phyloP scores from a whole-genome alignment of 805 yeast genomes.

The Candida boleticola region DNA sequence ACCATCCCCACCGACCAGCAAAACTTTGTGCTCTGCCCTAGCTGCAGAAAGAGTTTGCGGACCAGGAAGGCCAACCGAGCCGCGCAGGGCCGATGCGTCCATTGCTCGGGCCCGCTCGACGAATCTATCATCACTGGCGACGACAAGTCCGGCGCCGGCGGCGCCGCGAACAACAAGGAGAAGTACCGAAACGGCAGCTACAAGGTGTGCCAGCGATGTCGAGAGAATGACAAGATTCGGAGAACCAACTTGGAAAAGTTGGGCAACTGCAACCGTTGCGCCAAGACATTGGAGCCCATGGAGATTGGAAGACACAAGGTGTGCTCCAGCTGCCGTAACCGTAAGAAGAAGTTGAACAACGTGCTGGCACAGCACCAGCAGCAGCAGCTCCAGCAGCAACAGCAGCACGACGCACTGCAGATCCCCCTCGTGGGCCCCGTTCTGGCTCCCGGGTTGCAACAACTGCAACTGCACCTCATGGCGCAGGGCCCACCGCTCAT shows the following conservation, averaged over 20 bases:
- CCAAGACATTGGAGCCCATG: constrained; percentile 42
- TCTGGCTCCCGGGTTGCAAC: neutral
- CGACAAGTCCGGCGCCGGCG: constrained; percentile 11
- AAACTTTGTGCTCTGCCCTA: constrained; percentile 58
- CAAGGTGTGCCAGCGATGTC: constrained; percentile 66
- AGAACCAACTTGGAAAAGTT: constrained; percentile 53
- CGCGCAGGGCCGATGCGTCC: constrained; percentile 65
- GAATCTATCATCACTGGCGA: constrained; percentile 36
- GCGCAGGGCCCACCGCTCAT: neutral
- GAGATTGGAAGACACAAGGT: constrained; percentile 56
- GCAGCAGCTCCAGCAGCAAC: constrained; percentile 9
- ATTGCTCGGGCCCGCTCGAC: constrained; percentile 58
- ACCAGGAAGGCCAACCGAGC: constrained; percentile 57
- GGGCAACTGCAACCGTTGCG: constrained; percentile 66
- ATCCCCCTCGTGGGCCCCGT: constrained; percentile 8
- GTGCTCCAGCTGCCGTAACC: constrained; percentile 51
- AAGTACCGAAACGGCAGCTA: constrained; percentile 30
- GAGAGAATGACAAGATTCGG: constrained; percentile 59
- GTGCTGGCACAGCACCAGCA: neutral
- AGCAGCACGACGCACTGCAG: no score
- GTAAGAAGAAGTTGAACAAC: constrained; percentile 43
- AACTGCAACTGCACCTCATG: neutral
- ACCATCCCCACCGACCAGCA: constrained; percentile 49
- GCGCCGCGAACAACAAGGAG: constrained; percentile 11
- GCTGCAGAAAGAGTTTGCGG: constrained; percentile 55